Evolutionary conservation across 2,329 filamentous ascomycete genomes (phyloP), one percentile per base, ranked within the genome.

Genomic region (Teratosphaeria destructans): DNA sequence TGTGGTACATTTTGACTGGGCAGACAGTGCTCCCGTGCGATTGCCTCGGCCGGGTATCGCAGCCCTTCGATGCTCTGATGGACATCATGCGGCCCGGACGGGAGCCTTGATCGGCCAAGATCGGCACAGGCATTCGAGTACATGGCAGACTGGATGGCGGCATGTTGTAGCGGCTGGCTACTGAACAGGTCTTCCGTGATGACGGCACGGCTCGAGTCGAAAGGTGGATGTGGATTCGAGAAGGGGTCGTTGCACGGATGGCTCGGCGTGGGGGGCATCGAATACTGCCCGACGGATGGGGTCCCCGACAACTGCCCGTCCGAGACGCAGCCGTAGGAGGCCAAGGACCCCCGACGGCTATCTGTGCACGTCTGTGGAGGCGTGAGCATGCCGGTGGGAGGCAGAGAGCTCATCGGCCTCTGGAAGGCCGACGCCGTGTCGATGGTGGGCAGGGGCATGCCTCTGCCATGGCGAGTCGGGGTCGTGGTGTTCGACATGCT

Each of bases 311-410:
- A 62, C 11, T 62, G 60, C 12, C 60, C 58, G 57, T 70, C 62
- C 34, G 57, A 37, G 63, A 66, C 12, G 61, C 58, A 4, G 61
- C 43, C 43, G 43, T 66, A 66, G 47, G 60, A 66, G 19, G 64
- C 63, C 19, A 68, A 39, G 14, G 69, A 70, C 10, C 65, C 66
- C 19, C 67, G 58, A 54, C 68, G 63, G 16, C 67, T 68, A n/a
- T 70, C 67, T 43, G 65, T 59, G 14, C 64, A 64, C 23, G 69
- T 67, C 27, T 66, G 66, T 10, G 68, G 67, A 12, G 69, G 68
- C 43, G 69, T 70, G 5, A 66, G 63, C 63, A 61, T 68, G 23
- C 64, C 64, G 26, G 54, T 60, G 59, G 62, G 64, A 3, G 57
- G 52, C 12, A 63, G 39, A 12, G 64, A 60, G 16, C 59, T 57